Evolutionary conservation across 176 grass and related monocot species (phyloP), one percentile per base, ranked within the genome.

Genomic region (Aegilops sharonensis): DNA sequence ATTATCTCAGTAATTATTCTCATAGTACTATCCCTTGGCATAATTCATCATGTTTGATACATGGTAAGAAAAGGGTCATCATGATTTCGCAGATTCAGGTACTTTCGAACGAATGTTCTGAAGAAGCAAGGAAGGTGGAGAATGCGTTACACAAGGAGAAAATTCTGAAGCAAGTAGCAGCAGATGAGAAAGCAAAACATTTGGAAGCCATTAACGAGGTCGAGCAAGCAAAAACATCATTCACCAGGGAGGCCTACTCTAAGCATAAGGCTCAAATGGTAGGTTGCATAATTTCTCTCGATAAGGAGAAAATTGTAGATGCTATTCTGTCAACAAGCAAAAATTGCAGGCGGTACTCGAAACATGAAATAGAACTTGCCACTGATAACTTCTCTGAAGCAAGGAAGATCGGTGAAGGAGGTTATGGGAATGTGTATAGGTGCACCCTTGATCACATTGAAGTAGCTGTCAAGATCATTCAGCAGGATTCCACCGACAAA

Each of bases 401-500:
- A 47, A 95, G 91, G 86, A 95, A 95, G 85, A 95, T 98, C 76
- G 96, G 96, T 17, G 91, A 92, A 63, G 96, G 96, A 79, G 86
- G 91, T 80, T 95, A 92, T 68, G 96, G 96, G 21, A 82, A 88
- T 90, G 96, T 98, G 56, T 98, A 94, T 42, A 94, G 87, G 86
- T 92, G 96, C 81, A 93, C 39, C 54, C 93, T 95, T 85, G 96
- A 98, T 66, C 88, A 94, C 65, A 94, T 86, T 68, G 84, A 91
- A 64, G 96, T 98, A 15, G 96, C 96, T 80, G 82, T 98, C 72
- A 98, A 98, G 84, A 92, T 94, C 86, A 83, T 98, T 70, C 92
- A 82, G 68, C 90, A 94, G 79, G 87, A 94, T 78, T 95, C 92
- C 39, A 72, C 68, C 25, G 81, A 94, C 79, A 95, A 84, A 74